Percentiles rank a stretch among this genome's conserved stretches.
These are phyloP conservation scores for Daedalea quercina DNA, from an alignment of 768 basidiomycete genomes.

Conservation along the genomic window DNA sequence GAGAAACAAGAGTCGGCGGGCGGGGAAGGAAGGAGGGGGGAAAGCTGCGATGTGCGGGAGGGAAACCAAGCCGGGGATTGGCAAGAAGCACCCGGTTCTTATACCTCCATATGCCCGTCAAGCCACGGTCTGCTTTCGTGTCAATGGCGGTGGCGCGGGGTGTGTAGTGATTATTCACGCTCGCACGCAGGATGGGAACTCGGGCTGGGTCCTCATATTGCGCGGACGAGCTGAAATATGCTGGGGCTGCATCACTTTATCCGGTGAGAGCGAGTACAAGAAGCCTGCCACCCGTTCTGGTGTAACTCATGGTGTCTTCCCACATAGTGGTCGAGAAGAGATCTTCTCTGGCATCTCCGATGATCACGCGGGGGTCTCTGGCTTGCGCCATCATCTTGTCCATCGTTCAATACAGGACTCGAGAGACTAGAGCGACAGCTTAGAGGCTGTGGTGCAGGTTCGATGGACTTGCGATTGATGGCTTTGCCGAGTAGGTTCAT, in stretches of 20 bases:
- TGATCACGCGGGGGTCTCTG: background rate
- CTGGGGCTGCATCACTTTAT: background rate
- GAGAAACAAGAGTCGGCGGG: background rate
- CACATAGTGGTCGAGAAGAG: background rate
- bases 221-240: background rate
- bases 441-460: background rate
- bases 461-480: background rate
- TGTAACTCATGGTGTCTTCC: background rate
- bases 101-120: background rate
- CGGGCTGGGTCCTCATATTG: background rate
- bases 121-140: background rate
- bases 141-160: background rate
- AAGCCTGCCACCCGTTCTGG: background rate
- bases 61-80: background rate
- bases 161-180: background rate
- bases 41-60: background rate
- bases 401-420: background rate
- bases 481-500: too few species aligned
- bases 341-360: background rate
- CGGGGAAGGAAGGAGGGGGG: background rate
- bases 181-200: constrained; percentile 3
- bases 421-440: too few species aligned
- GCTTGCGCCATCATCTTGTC: background rate
- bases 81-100: constrained; percentile 2
- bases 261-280: background rate